Percentiles rank a stretch among this genome's conserved stretches.
phyloP scores from a whole-genome alignment of 495 filamentous ascomycete genomes.

The Penicillium argentinense region DNA sequence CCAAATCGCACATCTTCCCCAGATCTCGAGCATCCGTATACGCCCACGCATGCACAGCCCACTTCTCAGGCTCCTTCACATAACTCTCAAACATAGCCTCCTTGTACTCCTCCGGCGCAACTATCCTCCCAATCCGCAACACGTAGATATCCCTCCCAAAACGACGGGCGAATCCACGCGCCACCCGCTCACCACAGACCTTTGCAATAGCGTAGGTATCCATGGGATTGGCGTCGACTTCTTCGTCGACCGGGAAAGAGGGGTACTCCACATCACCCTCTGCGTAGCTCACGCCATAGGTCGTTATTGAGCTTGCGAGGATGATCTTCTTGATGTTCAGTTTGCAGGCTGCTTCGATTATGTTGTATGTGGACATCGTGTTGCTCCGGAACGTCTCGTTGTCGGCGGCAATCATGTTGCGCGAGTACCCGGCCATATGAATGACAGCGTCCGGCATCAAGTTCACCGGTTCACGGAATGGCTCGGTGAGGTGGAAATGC shows the following conservation, averaged over 20 bases:
- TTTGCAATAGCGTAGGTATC: constrained; percentile 61
- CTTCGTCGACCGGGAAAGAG: constrained; percentile 57
- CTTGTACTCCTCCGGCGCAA: constrained; percentile 60
- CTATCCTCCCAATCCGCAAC: constrained; percentile 57
- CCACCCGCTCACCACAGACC: constrained; percentile 55
- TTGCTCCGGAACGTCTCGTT: constrained; percentile 58
- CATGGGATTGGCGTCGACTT: constrained; percentile 54
- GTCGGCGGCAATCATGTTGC: constrained; percentile 63
- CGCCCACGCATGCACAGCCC: constrained; percentile 58
- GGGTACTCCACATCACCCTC: constrained; percentile 57
- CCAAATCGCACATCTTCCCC: constrained; percentile 56
- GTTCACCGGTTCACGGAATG: constrained; percentile 41
- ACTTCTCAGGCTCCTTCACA: constrained; percentile 45
- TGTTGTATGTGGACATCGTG: constrained; percentile 53
- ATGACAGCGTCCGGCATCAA: constrained; percentile 57
- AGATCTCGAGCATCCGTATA: constrained; percentile 62
- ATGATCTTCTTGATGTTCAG: constrained; percentile 62
- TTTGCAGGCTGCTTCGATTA: constrained; percentile 61
- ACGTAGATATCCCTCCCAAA: constrained; percentile 60
- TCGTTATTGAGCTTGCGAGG: constrained; percentile 56
- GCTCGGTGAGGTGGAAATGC: constrained; percentile 53
- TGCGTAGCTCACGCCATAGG: constrained; percentile 59
- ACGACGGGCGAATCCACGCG: constrained; percentile 53
- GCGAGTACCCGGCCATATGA: constrained; percentile 59
- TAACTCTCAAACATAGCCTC: constrained; percentile 46